Evolutionary conservation across 2,329 filamentous ascomycete species (phyloP).

Genomic region (Pseudogymnoascus sp.): DNA sequence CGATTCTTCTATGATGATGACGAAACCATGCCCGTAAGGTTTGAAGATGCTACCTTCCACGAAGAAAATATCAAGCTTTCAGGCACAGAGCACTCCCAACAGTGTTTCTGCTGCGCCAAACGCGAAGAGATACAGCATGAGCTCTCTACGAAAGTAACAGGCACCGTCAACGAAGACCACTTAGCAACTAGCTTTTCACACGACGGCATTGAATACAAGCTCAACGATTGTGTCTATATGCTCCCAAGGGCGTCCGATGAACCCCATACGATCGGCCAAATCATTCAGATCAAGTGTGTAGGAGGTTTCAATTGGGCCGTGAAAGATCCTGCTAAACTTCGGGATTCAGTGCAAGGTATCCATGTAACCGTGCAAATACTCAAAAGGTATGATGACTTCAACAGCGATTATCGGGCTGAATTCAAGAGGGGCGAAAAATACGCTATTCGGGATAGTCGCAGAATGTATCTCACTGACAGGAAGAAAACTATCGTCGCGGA

Average conservation of each 20-base stretch:
- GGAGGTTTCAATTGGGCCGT: neutral
- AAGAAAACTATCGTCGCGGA: neutral
- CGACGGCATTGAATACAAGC: neutral
- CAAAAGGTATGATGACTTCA: slow-evolving; percentile 2
- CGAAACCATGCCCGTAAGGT: neutral
- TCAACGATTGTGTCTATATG: neutral
- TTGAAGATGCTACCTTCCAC: slow-evolving; percentile 1
- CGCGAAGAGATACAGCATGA: neutral
- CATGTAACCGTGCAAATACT: neutral
- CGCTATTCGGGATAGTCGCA: slow-evolving; percentile 12
- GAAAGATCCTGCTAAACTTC: neutral
- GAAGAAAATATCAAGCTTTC: neutral
- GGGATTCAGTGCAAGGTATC: neutral
- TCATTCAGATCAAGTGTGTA: neutral
- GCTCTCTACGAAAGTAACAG: neutral
- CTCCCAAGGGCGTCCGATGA: neutral
- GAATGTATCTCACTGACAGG: slow-evolving; percentile 11
- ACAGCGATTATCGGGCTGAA: neutral
- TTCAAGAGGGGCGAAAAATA: neutral
- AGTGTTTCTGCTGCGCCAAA: neutral
- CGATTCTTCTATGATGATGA: slow-evolving; percentile 7
- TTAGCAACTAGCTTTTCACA: neutral
- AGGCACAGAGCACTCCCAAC: neutral
- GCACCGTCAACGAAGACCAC: neutral
- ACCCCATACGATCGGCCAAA: neutral